Conservation (phyloP, 108 stramenopile genomes). For the Nitzschia putrida region DNA sequence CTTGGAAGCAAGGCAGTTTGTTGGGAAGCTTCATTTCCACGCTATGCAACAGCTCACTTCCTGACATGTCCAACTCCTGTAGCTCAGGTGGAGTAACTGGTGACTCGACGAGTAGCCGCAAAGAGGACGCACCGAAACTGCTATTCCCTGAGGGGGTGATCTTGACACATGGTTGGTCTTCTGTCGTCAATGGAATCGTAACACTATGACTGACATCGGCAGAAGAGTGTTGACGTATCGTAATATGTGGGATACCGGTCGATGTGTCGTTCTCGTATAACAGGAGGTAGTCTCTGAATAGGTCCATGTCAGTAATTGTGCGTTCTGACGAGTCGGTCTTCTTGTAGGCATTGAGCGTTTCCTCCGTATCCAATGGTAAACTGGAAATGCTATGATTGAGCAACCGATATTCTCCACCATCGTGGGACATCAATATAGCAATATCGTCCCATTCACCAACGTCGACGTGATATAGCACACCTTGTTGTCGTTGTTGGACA, state of each 20-base stretch:
- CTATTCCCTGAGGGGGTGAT: constrained; percentile 46
- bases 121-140: constrained; percentile 22
- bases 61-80: constrained; percentile 36
- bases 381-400: constrained; percentile 14
- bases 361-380: constrained; percentile 11
- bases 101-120: constrained; percentile 35
- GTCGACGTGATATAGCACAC: constrained; percentile 46
- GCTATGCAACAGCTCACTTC: background rate
- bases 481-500: constrained; percentile 35
- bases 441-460: constrained; percentile 39
- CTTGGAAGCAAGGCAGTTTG: background rate
- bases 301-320: constrained; percentile 48
- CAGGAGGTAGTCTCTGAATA: constrained; percentile 40
- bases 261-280: constrained; percentile 34
- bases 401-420: constrained; percentile 25
- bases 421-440: constrained; percentile 25
- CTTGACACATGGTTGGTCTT: constrained; percentile 5
- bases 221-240: constrained; percentile 11
- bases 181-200: constrained; percentile 4
- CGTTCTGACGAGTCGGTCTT: background rate
- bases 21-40: too few relatives aligned
- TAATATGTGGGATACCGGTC: constrained; percentile 36
- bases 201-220: constrained; percentile 4
- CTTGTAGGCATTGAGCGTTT: background rate
- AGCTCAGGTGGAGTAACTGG: constrained; percentile 20